Base-by-base conservation (phyloP, 768 basidiomycete genomes). In the Sarcomyxa edulis region DNA sequence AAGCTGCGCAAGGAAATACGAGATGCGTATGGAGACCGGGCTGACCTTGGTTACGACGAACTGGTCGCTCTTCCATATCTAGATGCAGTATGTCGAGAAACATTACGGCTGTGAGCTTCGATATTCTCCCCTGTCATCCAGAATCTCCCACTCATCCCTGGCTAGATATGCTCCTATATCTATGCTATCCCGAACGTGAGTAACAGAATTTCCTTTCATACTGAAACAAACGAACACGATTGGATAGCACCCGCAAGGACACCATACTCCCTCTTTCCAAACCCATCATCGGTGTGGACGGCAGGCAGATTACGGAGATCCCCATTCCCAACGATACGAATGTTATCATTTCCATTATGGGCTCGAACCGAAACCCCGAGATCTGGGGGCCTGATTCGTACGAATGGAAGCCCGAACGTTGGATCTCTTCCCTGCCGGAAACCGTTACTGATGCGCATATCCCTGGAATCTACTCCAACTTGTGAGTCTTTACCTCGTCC, bases 301-400 rank as follows among this genome's bases (percentile, higher is more conserved):
- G 61, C 6, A 32, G 31, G 9, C 23, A 44, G 21, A 43, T 55
- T 10, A 37, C 44, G 9, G 47, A 58, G 23, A 37, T 54, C 12
- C 43, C 49, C 15, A 47, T 70, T 21, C 49, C 66, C 1, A 51
- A 50, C 8, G 53, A 58, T 14, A 61, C 64, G 1, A 43, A 44
- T 14, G 43, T 61, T 35, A 38, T 54, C 23, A 43, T 60, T 15
- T 59, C 6, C 0, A 56, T 71, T 30, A 28, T 51, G 7, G 33
- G 41, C 15, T 51, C 68, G 8, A 70, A 73, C 49, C 47, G 59
- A 8, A 59, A 64, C 22, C 42, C 51, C 1, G 51, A 42, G 6
- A 37, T 72, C 19, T 73, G 68, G 62, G 73, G 73, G 3, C 40
- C 52, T 1, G 68, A 72, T 41, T 58, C 59, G 6, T 46, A 42